phyloP scores from a whole-genome alignment of 106 monocot genomes.

The Dendrobium officinale region DNA sequence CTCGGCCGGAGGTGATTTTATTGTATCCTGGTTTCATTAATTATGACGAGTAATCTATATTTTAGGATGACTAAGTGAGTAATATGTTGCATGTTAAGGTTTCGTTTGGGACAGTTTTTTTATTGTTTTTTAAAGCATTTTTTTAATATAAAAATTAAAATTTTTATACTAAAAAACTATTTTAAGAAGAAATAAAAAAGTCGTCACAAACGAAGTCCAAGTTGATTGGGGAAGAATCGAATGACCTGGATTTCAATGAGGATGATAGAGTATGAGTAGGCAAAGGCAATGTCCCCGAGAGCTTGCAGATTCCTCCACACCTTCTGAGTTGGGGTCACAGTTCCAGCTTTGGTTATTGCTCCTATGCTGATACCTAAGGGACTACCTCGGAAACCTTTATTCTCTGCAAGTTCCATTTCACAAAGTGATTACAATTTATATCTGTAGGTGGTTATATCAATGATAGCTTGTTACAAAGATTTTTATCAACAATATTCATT shows the following conservation, averaged over 20 bases:
- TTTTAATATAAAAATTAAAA: no score
- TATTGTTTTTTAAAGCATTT: no score
- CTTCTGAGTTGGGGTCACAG: background rate
- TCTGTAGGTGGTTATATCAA: background rate
- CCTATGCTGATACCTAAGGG: background rate
- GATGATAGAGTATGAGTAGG: background rate
- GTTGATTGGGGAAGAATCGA: background rate
- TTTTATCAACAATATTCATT: no score
- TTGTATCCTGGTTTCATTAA: slow-evolving; percentile 19
- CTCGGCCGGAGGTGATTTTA: slow-evolving; percentile 38
- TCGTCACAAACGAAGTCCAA: no score
- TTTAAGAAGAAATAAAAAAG: no score
- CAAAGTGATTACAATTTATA: no score
- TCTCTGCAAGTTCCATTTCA: no score
- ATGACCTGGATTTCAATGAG: background rate
- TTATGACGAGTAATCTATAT: background rate
- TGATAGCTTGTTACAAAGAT: background rate
- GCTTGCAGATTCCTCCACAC: background rate
- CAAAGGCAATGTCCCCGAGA: background rate
- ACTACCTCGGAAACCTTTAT: background rate
- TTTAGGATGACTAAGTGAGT: background rate
- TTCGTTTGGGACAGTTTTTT: no score
- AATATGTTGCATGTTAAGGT: no score
- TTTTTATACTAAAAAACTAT: no score
- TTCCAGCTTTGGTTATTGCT: no score